Percentiles rank a stretch among this genome's conserved stretches.
These are phyloP conservation scores for Chenopodium berlandieri DNA, from an alignment of 148 eudicot species.

Conservation along the genomic window DNA sequence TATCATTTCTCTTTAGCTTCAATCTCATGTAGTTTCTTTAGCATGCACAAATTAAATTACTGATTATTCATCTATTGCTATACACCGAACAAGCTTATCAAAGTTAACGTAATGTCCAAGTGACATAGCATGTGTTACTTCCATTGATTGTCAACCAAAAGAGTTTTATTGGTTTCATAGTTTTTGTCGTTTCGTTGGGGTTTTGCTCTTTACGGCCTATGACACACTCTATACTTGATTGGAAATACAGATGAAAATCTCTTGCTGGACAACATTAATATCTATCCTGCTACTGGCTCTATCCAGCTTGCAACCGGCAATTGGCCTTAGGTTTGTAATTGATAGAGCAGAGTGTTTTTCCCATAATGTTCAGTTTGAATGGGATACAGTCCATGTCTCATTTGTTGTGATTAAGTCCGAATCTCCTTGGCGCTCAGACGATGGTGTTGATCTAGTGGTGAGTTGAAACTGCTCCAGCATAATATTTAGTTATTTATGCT, in stretches of 20 bases:
- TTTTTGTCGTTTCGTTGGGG: background rate
- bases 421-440: conserved; percentile 64
- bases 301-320: conserved; percentile 40
- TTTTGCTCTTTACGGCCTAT: background rate
- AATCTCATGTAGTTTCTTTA: background rate
- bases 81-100: background rate
- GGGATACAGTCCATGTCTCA: conserved; percentile 68
- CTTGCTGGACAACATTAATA: conserved; percentile 4
- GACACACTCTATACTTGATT: conserved; percentile 4
- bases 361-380: conserved; percentile 72
- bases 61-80: background rate
- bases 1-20: background rate
- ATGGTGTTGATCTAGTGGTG: conserved; percentile 93
- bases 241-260: conserved; percentile 34
- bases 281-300: conserved; percentile 37
- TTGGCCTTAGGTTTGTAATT: conserved; percentile 74
- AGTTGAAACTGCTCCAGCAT: conserved; percentile 12
- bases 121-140: too few relatives aligned
- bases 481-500: background rate
- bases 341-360: conserved; percentile 92
- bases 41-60: background rate
- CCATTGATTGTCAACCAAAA: background rate
- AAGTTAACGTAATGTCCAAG: background rate
- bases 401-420: conserved; percentile 85
- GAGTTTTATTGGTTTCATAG: background rate